A percentile compares a stretch with the other conserved stretches of the same genome.
Evolutionary conservation across 345 rosid species (phyloP).

Genomic region (Triadica sebifera): DNA sequence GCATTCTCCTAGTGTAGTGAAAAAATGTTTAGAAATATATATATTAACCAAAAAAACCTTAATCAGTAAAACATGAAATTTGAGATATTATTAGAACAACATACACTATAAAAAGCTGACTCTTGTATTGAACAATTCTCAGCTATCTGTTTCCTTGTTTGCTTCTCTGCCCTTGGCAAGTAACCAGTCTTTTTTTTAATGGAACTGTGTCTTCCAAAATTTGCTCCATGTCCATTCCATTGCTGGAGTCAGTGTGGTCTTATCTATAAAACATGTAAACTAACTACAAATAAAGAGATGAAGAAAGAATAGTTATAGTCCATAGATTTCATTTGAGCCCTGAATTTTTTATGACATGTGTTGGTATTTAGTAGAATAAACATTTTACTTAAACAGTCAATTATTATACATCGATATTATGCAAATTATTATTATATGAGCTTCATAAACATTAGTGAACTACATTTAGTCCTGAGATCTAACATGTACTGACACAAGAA

Average conservation of each 20-base stretch:
- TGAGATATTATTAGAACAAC: not conserved
- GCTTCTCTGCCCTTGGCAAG: not conserved
- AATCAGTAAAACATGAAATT: not conserved
- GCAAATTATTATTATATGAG: not conserved
- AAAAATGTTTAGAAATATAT: too few species aligned
- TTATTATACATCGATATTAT: not conserved
- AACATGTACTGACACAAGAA: not conserved
- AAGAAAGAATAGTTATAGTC: not conserved
- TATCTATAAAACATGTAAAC: not conserved
- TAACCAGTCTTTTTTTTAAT: not conserved
- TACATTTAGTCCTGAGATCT: not conserved
- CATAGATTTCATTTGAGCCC: not conserved
- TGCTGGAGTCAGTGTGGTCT: not conserved
- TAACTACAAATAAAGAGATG: not conserved
- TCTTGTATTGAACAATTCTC: not conserved
- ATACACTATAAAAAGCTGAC: not conserved
- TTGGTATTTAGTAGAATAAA: not conserved
- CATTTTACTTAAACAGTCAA: not conserved
- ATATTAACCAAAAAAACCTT: too few species aligned
- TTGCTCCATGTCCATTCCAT: not conserved
- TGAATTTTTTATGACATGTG: not conserved
- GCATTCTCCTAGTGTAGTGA: too few species aligned
- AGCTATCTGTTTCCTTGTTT: not conserved
- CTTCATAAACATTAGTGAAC: not conserved
- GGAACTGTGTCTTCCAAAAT: not conserved